Base-by-base conservation (phyloP, 2,329 filamentous ascomycete genomes). In the Botrytis byssoidea region DNA sequence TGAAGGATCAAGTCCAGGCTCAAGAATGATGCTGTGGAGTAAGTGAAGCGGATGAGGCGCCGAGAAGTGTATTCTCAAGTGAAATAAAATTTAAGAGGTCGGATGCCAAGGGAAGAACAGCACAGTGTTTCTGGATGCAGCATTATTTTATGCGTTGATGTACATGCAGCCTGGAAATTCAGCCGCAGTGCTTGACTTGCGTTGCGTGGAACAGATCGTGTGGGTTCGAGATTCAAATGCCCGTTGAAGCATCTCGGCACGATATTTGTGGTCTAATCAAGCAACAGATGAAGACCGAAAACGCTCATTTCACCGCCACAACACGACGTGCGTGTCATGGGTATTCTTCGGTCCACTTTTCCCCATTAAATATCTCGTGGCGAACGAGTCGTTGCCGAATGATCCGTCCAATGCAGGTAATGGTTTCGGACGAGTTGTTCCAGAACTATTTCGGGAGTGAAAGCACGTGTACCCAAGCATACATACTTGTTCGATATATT, bases 221-320 rank as follows among this genome's bases (percentile, higher is more conserved):
- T 40, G 37, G 32, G n/a, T 68, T 68, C 6, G 37, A 40, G 51
- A 55, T 68, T 29, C 46, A 14, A 14, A 37, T 40, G 29, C 22
- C 32, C 22, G 48, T 40, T 37, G 46, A 68, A 29, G 65, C 35
- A 35, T 35, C 29, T 68, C 35, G 16, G 22, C 9, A 29, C 9
- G n/a, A 29, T 29, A 29, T 10, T 40, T 68, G 25, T 40, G 46
- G 22, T 20, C 46, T n/a, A n/a, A 18, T 29, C 22, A 55, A 67
- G 35, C 32, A 68, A 32, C 40, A 57, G 25, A 57, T 18, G 16
- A 29, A 48, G 20, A 12, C 35, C 37, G 22, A 29, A 55, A 48
- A 42, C 22, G 25, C n/a, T 68, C 14, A 68, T 35, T 55, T 68
- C 65, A 68, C 65, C 65, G 46, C 65, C 35, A 35, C n/a, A 55